Percentiles rank a stretch among this genome's conserved stretches.
phyloP scores from a whole-genome alignment of 495 filamentous ascomycete genomes.

The Daldinia grandis region DNA sequence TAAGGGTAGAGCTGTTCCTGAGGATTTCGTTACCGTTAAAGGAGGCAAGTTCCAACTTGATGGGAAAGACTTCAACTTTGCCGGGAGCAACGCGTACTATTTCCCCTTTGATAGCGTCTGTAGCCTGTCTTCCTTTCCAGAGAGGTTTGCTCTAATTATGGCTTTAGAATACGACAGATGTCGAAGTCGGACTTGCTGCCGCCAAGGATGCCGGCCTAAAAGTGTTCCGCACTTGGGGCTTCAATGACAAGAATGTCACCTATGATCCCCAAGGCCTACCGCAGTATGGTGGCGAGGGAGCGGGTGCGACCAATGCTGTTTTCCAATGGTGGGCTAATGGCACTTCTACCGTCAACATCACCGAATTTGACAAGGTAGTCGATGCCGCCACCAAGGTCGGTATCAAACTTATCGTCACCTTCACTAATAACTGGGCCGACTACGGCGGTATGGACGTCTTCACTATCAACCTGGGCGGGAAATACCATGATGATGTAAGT shows the following conservation, averaged over 20 bases:
- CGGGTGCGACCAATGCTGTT: conserved; percentile 61
- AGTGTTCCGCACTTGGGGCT: conserved; percentile 64
- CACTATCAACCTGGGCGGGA: conserved; percentile 65
- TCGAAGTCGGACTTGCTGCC: conserved; percentile 65
- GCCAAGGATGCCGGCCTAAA: conserved; percentile 64
- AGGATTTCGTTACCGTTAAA: conserved; percentile 59
- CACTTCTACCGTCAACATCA: conserved; percentile 63
- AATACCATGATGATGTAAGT: conserved; percentile 34
- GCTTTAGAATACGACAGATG: conserved; percentile 62
- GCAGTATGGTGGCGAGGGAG: conserved; percentile 58
- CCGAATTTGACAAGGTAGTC: conserved; percentile 68
- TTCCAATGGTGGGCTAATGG: conserved; percentile 55
- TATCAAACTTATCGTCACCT: conserved; percentile 63
- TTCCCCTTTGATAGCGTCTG: conserved; percentile 64
- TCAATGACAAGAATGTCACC: conserved; percentile 65
- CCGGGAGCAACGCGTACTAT: conserved; percentile 78
- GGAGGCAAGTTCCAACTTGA: conserved; percentile 69
- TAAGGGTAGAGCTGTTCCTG: conserved; percentile 14
- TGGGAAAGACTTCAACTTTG: conserved; percentile 70
- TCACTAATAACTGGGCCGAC: conserved; percentile 68
- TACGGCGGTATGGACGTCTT: conserved; percentile 74
- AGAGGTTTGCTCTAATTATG: background rate
- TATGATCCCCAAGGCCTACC: conserved; percentile 50
- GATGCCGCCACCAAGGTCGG: conserved; percentile 61
- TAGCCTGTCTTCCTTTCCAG: background rate